Evolutionary conservation across 805 yeast species (phyloP).

Genomic region (Maudiozyma pseudohumilis): DNA sequence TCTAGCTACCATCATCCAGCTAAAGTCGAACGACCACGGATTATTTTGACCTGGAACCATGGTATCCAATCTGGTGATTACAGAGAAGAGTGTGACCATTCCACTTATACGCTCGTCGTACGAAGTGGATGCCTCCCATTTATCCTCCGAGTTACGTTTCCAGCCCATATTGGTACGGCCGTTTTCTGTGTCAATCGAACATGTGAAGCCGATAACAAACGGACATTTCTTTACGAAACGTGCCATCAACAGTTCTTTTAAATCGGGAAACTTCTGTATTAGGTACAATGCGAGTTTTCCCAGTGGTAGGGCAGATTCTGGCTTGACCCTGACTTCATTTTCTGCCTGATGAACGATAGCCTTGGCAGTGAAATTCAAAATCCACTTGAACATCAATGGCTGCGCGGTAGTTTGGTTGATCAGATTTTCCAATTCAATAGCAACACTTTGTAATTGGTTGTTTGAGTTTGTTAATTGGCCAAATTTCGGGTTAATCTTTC

Average conservation of each 20-base stretch:
- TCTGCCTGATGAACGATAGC: slow-evolving; percentile 86
- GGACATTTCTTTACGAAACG: slow-evolving; percentile 91
- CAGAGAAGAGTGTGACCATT: slow-evolving; percentile 70
- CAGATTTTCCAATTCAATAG: slow-evolving; percentile 40
- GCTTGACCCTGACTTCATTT: slow-evolving; percentile 74
- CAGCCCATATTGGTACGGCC: slow-evolving; percentile 86
- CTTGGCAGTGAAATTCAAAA: slow-evolving; percentile 74
- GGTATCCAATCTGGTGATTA: slow-evolving; percentile 44
- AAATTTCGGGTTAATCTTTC: slow-evolving; percentile 77
- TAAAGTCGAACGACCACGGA: slow-evolving; percentile 27
- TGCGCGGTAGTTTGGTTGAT: slow-evolving; percentile 38
- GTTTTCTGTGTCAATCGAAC: slow-evolving; percentile 66
- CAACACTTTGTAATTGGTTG: slow-evolving; percentile 45
- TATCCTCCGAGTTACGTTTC: slow-evolving; percentile 40
- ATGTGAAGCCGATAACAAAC: slow-evolving; percentile 69
- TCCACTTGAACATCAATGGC: slow-evolving; percentile 56
- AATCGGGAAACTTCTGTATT: slow-evolving; percentile 38
- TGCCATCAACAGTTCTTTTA: slow-evolving; percentile 43
- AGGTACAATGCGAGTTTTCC: slow-evolving; percentile 54
- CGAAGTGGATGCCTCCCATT: slow-evolving; percentile 46
- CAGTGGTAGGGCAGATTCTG: slow-evolving; percentile 70
- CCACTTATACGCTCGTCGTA: slow-evolving; percentile 87
- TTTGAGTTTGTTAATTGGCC: slow-evolving; percentile 80
- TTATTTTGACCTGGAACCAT: slow-evolving; percentile 3
- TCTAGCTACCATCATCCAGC: slow-evolving; percentile 72